Conservation (phyloP, 2,329 filamentous ascomycete species). For the Clarireedia paspali region DNA sequence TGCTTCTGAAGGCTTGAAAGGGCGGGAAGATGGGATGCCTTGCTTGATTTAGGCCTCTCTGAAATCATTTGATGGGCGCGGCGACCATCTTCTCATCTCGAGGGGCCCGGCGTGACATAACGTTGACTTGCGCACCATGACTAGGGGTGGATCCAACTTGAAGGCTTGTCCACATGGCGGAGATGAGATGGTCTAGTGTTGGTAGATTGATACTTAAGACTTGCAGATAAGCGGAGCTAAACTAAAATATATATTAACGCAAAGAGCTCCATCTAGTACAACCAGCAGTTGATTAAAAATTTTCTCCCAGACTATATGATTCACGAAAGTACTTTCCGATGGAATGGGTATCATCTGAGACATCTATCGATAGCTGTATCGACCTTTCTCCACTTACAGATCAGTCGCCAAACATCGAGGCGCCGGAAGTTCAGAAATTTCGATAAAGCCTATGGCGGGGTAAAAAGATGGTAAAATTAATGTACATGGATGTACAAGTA, state of each 20-base stretch:
- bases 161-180: neutral
- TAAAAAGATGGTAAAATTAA: neutral
- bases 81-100: too few species aligned
- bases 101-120: too few species aligned
- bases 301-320: neutral
- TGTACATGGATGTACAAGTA: neutral
- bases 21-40: neutral
- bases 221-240: neutral
- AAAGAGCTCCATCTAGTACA: neutral
- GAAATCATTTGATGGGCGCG: too few species aligned
- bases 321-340: neutral
- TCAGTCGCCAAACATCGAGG: neutral
- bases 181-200: neutral
- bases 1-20: neutral
- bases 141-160: neutral
- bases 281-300: neutral
- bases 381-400: neutral
- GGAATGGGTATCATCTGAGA: neutral
- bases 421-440: neutral
- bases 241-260: neutral
- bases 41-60: too few species aligned
- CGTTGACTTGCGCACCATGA: neutral
- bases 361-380: too few species aligned
- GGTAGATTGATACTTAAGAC: neutral
- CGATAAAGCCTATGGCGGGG: neutral